Conservation (phyloP, 805 yeast genomes). For the Hanseniaspora vineae region DNA sequence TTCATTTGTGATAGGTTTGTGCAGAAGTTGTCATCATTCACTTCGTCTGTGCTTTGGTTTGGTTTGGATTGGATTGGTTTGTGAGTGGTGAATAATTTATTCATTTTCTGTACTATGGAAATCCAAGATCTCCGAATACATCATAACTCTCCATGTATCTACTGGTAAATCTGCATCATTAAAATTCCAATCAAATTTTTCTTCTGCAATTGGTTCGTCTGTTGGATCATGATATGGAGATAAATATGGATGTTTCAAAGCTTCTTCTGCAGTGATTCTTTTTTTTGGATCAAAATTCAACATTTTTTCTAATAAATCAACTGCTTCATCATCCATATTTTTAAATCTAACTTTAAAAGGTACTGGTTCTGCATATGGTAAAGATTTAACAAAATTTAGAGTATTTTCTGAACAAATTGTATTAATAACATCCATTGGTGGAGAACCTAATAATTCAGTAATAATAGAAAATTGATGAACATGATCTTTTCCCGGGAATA, state of each 20-base stretch:
- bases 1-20: no score
- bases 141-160: conserved; percentile 98
- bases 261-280: conserved; percentile 86
- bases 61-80: no score
- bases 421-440: conserved; percentile 90
- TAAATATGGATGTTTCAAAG: conserved; percentile 79
- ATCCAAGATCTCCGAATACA: conserved; percentile 93
- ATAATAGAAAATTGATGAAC: conserved; percentile 96
- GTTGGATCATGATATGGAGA: conserved; percentile 95
- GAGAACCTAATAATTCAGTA: conserved; percentile 91
- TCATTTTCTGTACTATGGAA: conserved; percentile 55
- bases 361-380: conserved; percentile 87
- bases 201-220: conserved; percentile 91
- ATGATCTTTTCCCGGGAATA: conserved; percentile 96
- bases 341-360: conserved; percentile 75
- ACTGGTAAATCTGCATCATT: conserved; percentile 96
- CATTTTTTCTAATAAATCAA: conserved; percentile 80
- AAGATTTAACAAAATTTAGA: conserved; percentile 79
- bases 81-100: no score
- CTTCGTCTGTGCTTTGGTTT: no score
- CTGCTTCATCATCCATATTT: conserved; percentile 70
- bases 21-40: no score
- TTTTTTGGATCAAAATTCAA: conserved; percentile 89
- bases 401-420: conserved; percentile 95
- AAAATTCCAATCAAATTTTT: conserved; percentile 94